Base-by-base conservation (phyloP, 805 yeast species). In the Ogataea sp. region DNA sequence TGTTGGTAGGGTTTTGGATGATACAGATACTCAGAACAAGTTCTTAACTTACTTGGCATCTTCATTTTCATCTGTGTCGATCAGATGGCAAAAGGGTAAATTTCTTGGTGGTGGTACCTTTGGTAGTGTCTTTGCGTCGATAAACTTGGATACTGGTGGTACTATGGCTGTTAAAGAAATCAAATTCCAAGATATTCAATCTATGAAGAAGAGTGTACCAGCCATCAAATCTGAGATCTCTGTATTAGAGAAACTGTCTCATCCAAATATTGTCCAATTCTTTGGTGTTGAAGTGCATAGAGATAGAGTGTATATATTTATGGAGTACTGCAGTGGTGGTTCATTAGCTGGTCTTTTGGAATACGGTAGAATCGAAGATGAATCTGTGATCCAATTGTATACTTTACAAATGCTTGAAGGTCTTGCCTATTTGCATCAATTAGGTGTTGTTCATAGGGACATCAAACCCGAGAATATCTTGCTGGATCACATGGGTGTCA, bases 261-360 rank as follows among this genome's bases (percentile, higher is more conserved):
- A 93, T 62, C 97, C 97, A 9, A 93, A 93, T 55, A 83, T 93
- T 49, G 97, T 93, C 6, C 96, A 89, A 56, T 93, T 90, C 57
- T 89, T 78, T 54, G 98, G 98, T 38, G 96, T 93, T 28, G 97
- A 93, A 59, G 97, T 93, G 6, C 97, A 93, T 60, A 73, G 97
- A 39, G 97, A 93, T 59, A 78, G 85, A 46, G 97, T 93, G 15
- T 89, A 87, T 58, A 81, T 93, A 25, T 93, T 93, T 58, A 93
- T 93, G 98, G 98, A 93, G 61, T 89, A 75, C 62, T 93, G 98
- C 66, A 94, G 89, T 50, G 93, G 96, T 30, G 97, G 97, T 1
- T 89, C 97, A 0, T 67, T 93, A 42, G 87, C 96, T 0, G 77
- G 84, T 6, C 64, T 89, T 34, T 68, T 93, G 44, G 88, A 85